Conservation (phyloP, 169 alveolate genomes). For the Plasmodium gallinaceum region DNA sequence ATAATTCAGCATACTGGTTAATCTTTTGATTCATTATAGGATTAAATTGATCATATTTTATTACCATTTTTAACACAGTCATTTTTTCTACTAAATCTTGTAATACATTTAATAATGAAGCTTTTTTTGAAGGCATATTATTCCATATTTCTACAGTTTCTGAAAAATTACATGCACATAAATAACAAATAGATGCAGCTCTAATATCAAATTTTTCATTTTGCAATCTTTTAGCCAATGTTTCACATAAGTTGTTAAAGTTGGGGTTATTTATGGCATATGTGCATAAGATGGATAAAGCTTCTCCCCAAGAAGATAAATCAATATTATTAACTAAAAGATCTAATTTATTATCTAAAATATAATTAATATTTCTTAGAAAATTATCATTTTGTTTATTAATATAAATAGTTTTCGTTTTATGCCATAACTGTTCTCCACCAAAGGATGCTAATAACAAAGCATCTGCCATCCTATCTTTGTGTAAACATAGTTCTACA, state of each 20-base stretch:
- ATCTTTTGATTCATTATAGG: conserved; percentile 79
- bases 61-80: conserved; percentile 80
- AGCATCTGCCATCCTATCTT: conserved; percentile 81
- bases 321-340: conserved; percentile 77
- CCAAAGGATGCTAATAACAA: conserved; percentile 85
- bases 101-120: conserved; percentile 76
- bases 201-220: conserved; percentile 78
- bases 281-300: conserved; percentile 80
- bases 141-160: conserved; percentile 86
- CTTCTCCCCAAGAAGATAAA: conserved; percentile 82
- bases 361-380: conserved; percentile 76
- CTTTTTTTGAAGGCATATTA: conserved; percentile 82
- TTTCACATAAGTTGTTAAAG: conserved; percentile 77
- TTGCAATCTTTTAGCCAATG: conserved; percentile 81
- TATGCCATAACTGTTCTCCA: conserved; percentile 82
- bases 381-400: conserved; percentile 76
- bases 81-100: conserved; percentile 83
- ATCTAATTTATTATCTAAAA: conserved; percentile 80
- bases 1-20: conserved; percentile 82
- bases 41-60: conserved; percentile 77
- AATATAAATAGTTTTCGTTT: conserved; percentile 75
- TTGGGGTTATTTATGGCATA: conserved; percentile 70
- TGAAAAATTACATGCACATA: conserved; percentile 86
- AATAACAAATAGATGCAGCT: conserved; percentile 87
- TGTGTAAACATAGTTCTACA: conserved; percentile 80